phyloP scores from a whole-genome alignment of 2,329 filamentous ascomycete species.

The Fusarium austroafricanum region DNA sequence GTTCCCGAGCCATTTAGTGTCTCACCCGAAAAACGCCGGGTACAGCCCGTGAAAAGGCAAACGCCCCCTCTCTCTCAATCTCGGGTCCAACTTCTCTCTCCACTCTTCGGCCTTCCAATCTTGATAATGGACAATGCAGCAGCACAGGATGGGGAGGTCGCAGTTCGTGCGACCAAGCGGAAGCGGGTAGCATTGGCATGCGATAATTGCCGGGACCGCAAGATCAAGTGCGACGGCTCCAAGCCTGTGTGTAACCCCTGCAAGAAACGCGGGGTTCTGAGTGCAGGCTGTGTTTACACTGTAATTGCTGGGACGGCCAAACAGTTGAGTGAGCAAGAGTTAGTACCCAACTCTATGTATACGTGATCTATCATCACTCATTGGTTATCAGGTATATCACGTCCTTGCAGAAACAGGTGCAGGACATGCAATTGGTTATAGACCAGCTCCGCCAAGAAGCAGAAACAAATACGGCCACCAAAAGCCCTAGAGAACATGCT shows the following conservation, averaged over 20 bases:
- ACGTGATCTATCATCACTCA: background rate
- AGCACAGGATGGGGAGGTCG: background rate
- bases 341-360: background rate
- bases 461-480: background rate
- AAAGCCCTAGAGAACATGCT: background rate
- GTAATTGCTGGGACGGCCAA: background rate
- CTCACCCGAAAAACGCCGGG: background rate
- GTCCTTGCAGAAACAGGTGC: background rate
- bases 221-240: constrained; percentile 10
- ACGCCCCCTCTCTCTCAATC: background rate
- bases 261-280: background rate
- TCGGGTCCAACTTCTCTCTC: background rate
- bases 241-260: constrained; percentile 11
- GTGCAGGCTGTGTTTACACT: background rate
- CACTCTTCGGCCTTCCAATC: background rate
- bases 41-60: constrained; percentile 7
- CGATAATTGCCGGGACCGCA: constrained; percentile 10
- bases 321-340: constrained; percentile 7
- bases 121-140: too few relatives aligned
- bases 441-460: constrained; percentile 7
- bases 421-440: constrained; percentile 4
- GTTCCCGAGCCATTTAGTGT: background rate
- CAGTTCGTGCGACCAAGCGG: background rate
- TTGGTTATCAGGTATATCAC: background rate
- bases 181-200: constrained; percentile 19